phyloP scores from a whole-genome alignment of 192 early-diverging fungal genomes.

The Pilaira anomala region DNA sequence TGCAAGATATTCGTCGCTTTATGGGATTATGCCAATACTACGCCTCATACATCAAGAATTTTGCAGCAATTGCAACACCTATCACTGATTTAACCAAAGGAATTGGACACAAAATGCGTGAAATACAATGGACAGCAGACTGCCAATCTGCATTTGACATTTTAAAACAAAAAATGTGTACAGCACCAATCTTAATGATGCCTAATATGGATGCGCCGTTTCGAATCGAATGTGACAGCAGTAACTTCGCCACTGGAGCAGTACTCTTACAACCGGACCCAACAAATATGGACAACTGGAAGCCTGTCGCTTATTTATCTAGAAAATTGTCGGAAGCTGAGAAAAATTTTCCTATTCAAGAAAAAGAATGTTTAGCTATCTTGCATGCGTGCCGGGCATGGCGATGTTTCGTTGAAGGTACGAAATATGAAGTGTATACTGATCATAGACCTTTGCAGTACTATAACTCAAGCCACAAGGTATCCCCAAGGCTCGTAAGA shows the following conservation, averaged over 20 bases:
- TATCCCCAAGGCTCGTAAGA: conserved; percentile 2
- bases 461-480: neutral
- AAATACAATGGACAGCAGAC: neutral
- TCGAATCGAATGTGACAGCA: neutral
- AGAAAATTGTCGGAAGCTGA: conserved; percentile 30
- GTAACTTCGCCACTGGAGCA: neutral
- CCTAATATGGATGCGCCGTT: neutral
- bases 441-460: conserved; percentile 14
- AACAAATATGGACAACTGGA: neutral
- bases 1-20: conserved; percentile 23
- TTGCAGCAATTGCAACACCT: conserved; percentile 12
- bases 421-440: neutral
- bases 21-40: conserved; percentile 31
- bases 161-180: neutral
- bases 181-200: neutral
- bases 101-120: neutral
- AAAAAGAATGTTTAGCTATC: conserved; percentile 8
- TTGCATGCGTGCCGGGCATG: conserved; percentile 7
- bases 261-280: neutral
- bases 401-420: conserved; percentile 17
- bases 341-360: conserved; percentile 27
- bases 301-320: conserved; percentile 34
- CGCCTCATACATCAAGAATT: conserved; percentile 16
- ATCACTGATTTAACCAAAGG: conserved; percentile 18
- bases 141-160: neutral